Percentiles rank a stretch among this genome's conserved stretches.
Evolutionary conservation across 495 filamentous ascomycete species (phyloP).

Genomic region (Aspergillus ostianus): DNA sequence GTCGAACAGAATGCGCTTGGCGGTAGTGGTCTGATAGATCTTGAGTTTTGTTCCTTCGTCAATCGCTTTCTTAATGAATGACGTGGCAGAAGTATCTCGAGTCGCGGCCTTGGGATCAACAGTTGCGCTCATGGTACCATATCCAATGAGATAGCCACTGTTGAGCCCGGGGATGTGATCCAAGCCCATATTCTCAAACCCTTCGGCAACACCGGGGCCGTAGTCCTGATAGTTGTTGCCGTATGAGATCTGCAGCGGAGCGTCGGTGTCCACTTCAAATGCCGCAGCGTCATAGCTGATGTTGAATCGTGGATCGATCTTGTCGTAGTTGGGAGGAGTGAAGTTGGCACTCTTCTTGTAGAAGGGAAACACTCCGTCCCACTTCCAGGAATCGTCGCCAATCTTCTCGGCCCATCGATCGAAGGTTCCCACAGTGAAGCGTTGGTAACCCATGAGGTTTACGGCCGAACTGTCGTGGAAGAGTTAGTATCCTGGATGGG

Average conservation of each 20-base stretch:
- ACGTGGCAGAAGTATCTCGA: background rate
- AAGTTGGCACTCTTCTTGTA: background rate
- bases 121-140: background rate
- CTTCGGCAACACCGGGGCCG: background rate
- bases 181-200: background rate
- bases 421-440: background rate
- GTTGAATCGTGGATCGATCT: background rate
- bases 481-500: background rate
- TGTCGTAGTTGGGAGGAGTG: background rate
- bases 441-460: background rate
- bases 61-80: background rate
- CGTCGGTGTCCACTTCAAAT: background rate
- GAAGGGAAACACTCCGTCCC: background rate
- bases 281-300: background rate
- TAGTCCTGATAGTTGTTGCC: background rate
- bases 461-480: background rate
- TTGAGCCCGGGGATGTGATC: background rate
- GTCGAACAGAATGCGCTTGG: background rate
- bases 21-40: background rate
- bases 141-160: background rate
- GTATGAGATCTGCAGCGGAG: background rate
- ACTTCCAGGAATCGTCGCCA: background rate
- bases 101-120: too few species aligned
- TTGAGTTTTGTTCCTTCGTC: background rate
- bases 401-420: background rate